phyloP scores from a whole-genome alignment of 768 basidiomycete species.

The Boletus vinaceobasis region DNA sequence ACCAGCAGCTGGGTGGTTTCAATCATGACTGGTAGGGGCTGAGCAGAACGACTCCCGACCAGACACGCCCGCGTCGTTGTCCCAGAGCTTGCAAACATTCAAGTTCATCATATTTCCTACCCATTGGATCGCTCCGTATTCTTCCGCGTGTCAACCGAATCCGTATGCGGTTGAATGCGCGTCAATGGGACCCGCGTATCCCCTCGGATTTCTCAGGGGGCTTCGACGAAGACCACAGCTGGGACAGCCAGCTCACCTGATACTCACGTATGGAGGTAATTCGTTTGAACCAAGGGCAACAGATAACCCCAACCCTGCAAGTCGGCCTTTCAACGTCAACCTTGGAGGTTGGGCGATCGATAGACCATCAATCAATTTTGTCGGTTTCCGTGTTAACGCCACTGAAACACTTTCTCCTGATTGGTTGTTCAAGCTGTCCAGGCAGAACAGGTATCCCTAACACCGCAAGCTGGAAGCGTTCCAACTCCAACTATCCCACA shows the following conservation, averaged over 20 bases:
- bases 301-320: neutral
- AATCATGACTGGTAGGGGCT: neutral
- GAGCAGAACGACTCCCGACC: neutral
- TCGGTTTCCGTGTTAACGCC: neutral
- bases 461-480: neutral
- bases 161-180: neutral
- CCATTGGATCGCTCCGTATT: neutral
- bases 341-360: neutral
- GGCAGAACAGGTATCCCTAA: neutral
- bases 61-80: neutral
- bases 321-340: neutral
- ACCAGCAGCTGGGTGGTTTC: neutral
- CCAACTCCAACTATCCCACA: conserved; percentile 1
- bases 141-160: neutral
- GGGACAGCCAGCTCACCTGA: neutral
- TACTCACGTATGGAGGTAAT: conserved; percentile 1
- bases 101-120: no score
- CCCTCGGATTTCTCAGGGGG: conserved; percentile 22
- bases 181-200: neutral
- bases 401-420: conserved; percentile 5
- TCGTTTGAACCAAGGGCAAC: neutral
- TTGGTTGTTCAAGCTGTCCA: no score
- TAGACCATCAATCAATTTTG: neutral
- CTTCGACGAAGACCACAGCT: neutral
- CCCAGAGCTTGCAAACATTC: neutral